These are phyloP conservation scores for Nicotiana tomentosiformis DNA, from an alignment of 257 asterid species.

Conservation along the genomic window DNA sequence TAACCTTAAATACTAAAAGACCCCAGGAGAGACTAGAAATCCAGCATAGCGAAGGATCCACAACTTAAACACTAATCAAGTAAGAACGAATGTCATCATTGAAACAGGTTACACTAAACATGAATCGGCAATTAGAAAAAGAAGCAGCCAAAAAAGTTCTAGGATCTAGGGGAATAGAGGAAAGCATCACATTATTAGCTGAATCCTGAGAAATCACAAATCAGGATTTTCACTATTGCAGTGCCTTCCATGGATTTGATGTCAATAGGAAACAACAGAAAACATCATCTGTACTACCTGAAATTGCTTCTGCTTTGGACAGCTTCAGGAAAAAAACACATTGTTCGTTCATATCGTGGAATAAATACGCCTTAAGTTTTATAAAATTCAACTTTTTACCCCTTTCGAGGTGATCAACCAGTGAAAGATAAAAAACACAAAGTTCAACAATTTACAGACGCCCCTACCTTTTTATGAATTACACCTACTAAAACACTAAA, in stretches of 20 bases:
- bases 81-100: background rate
- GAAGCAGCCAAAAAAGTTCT: background rate
- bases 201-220: background rate
- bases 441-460: background rate
- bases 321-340: background rate
- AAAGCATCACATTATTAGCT: background rate
- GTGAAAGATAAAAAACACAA: background rate
- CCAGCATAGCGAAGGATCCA: background rate
- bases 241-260: background rate
- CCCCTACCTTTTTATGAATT: no score
- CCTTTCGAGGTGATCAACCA: no score
- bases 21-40: background rate
- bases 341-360: background rate
- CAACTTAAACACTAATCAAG: background rate
- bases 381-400: background rate
- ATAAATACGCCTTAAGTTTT: background rate
- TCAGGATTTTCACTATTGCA: background rate
- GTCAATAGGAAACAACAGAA: background rate
- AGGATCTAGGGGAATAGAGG: background rate
- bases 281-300: background rate
- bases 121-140: background rate
- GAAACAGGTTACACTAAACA: background rate
- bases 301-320: background rate
- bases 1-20: background rate
- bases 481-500: background rate